phyloP scores from a whole-genome alignment of 495 filamentous ascomycete genomes.

The Clohesyomyces aquaticus region DNA sequence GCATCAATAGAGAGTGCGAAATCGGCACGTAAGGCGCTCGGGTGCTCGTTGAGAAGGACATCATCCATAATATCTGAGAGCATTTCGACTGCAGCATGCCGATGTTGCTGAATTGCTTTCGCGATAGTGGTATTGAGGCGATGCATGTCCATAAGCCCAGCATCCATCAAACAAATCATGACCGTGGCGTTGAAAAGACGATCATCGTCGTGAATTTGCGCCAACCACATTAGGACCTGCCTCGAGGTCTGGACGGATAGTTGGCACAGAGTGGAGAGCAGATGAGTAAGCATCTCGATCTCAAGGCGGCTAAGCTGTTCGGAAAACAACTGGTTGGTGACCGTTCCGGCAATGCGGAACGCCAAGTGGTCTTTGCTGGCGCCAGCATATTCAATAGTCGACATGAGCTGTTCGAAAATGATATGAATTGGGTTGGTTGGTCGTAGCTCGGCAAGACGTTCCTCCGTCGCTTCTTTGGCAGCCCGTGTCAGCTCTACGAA shows the following conservation, averaged over 20 bases:
- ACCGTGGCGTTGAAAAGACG: slow-evolving; percentile 78
- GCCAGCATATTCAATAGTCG: slow-evolving; percentile 53
- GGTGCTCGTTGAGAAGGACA: slow-evolving; percentile 74
- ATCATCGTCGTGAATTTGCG: slow-evolving; percentile 70
- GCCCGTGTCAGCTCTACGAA: slow-evolving; percentile 71
- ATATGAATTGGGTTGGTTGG: slow-evolving; percentile 39
- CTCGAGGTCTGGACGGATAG: slow-evolving; percentile 74
- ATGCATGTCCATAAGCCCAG: slow-evolving; percentile 73
- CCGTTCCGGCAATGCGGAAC: slow-evolving; percentile 66
- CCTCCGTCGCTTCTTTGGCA: slow-evolving; percentile 66
- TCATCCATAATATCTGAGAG: slow-evolving; percentile 74
- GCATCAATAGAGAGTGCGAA: slow-evolving; percentile 79
- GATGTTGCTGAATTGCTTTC: slow-evolving; percentile 69
- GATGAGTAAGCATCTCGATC: slow-evolving; percentile 79
- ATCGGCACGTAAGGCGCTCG: slow-evolving; percentile 77
- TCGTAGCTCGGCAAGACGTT: slow-evolving; percentile 70
- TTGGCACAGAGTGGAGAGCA: slow-evolving; percentile 79
- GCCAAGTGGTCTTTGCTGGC: slow-evolving; percentile 66
- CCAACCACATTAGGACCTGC: slow-evolving; percentile 72
- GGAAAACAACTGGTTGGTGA: slow-evolving; percentile 70
- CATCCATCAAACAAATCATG: slow-evolving; percentile 74
- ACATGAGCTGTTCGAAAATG: slow-evolving; percentile 56
- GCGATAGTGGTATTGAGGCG: slow-evolving; percentile 78
- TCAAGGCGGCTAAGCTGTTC: slow-evolving; percentile 65
- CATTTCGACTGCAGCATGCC: slow-evolving; percentile 71